A percentile compares a stretch with the other conserved stretches of the same genome.
These are phyloP conservation scores for Coemansia sp. DNA, from an alignment of 192 early-diverging fungal genomes.

Conservation along the genomic window DNA sequence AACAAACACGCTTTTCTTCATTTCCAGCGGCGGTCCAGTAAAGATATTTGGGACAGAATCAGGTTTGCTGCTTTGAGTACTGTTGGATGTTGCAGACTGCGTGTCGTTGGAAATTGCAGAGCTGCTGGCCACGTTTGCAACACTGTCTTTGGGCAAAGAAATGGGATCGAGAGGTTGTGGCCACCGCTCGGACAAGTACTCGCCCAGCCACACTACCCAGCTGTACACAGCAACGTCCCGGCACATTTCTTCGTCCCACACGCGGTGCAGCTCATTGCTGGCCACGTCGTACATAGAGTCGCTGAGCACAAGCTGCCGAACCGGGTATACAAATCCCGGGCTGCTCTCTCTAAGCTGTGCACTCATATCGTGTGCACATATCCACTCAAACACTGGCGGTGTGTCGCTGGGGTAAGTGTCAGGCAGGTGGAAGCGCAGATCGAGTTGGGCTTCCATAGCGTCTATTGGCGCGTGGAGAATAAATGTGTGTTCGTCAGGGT, in stretches of 20 bases:
- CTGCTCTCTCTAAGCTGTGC: not conserved
- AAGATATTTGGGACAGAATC: conserved; percentile 48
- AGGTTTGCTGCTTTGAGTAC: not conserved
- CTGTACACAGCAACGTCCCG: conserved; percentile 41
- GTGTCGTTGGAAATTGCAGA: not conserved
- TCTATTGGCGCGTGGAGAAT: conserved; percentile 38
- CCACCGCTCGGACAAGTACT: conserved; percentile 36
- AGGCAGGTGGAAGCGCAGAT: conserved; percentile 45
- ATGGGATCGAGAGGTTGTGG: conserved; percentile 43
- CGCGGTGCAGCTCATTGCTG: conserved; percentile 18
- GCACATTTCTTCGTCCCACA: conserved; percentile 35
- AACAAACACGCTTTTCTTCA: conserved; percentile 84
- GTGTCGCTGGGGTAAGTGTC: conserved; percentile 42
- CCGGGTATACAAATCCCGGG: conserved; percentile 27
- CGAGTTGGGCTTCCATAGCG: conserved; percentile 18
- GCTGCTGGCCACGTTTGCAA: not conserved
- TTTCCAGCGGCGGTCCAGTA: conserved; percentile 61
- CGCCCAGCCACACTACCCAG: conserved; percentile 46
- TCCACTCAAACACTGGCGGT: conserved; percentile 49
- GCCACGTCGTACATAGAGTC: conserved; percentile 22
- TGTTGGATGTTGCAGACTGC: not conserved
- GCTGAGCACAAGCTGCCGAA: conserved; percentile 28
- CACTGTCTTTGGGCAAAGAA: conserved; percentile 25
- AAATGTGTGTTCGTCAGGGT: conserved; percentile 10
- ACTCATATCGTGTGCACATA: conserved; percentile 23